These are phyloP conservation scores for Huntiella moniliformis DNA, from an alignment of 2,329 filamentous ascomycete genomes.

Conservation along the genomic window DNA sequence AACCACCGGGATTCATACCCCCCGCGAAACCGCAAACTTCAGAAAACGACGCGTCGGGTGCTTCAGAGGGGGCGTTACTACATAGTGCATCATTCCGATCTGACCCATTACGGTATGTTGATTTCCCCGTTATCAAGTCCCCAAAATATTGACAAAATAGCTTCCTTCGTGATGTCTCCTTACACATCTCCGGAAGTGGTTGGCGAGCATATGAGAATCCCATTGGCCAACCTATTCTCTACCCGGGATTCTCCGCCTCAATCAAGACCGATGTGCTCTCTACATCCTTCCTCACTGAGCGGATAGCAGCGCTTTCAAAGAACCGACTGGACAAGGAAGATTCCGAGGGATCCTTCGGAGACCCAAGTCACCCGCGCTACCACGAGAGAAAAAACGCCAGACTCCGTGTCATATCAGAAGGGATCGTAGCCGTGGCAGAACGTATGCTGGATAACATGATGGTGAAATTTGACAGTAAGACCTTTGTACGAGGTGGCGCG, in stretches of 20 bases:
- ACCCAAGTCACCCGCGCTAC: constrained; percentile 14
- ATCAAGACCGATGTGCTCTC: constrained; percentile 66
- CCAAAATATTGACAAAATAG: constrained; percentile 23
- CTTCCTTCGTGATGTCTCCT: constrained; percentile 81
- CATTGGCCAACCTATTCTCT: constrained; percentile 86
- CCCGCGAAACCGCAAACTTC: constrained; percentile 17
- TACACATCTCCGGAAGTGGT: constrained; percentile 81
- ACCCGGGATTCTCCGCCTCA: constrained; percentile 74
- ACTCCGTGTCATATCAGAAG: constrained; percentile 25
- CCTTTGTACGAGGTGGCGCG: constrained; percentile 81
- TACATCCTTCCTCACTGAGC: constrained; percentile 53
- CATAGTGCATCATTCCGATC: constrained; percentile 74
- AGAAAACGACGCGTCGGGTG: constrained; percentile 13
- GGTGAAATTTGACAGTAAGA: constrained; percentile 93
- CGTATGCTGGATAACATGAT: constrained; percentile 90
- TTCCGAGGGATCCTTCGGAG: constrained; percentile 34
- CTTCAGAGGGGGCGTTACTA: constrained; percentile 47
- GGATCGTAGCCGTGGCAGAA: constrained; percentile 63
- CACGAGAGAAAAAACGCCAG: constrained; percentile 2
- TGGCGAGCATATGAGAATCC: constrained; percentile 89
- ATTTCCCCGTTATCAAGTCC: background rate
- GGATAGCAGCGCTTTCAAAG: constrained; percentile 68
- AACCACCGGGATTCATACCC: constrained; percentile 50
- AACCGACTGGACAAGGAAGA: constrained; percentile 52
- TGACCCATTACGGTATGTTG: constrained; percentile 38